Evolutionary conservation across 2,329 filamentous ascomycete species (phyloP).

Genomic region (Trichoderma sp.): DNA sequence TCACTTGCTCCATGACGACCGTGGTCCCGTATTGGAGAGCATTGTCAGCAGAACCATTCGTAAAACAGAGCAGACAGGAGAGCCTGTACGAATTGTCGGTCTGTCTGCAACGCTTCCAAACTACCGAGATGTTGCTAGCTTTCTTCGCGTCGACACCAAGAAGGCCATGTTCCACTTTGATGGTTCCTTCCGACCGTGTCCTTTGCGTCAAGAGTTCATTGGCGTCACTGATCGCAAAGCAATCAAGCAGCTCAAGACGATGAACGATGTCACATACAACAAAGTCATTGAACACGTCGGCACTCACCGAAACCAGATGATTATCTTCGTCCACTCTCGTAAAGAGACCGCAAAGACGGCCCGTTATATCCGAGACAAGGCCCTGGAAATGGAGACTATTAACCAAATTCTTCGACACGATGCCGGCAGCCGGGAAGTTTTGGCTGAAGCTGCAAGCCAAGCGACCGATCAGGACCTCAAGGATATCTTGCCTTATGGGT

Average conservation of each 20-base stretch:
- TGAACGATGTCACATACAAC: slow-evolving; percentile 98
- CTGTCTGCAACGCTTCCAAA: slow-evolving; percentile 95
- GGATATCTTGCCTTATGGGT: slow-evolving; percentile 91
- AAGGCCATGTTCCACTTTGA: slow-evolving; percentile 97
- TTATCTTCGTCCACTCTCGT: slow-evolving; percentile 96
- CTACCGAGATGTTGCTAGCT: slow-evolving; percentile 92
- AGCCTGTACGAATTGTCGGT: slow-evolving; percentile 86
- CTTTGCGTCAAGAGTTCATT: slow-evolving; percentile 93
- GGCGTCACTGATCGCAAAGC: slow-evolving; percentile 97
- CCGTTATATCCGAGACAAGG: slow-evolving; percentile 93
- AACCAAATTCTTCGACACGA: slow-evolving; percentile 92
- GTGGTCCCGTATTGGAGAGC: slow-evolving; percentile 93
- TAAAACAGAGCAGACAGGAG: slow-evolving; percentile 88
- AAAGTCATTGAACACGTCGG: slow-evolving; percentile 97
- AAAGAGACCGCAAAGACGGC: slow-evolving; percentile 99
- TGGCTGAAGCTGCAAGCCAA: slow-evolving; percentile 78
- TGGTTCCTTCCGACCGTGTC: slow-evolving; percentile 88
- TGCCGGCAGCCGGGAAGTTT: slow-evolving; percentile 83
- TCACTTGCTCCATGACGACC: slow-evolving; percentile 93
- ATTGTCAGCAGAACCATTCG: slow-evolving; percentile 94
- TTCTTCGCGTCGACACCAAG: slow-evolving; percentile 80
- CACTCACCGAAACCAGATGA: slow-evolving; percentile 91
- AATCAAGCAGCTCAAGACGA: slow-evolving; percentile 97
- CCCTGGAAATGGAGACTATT: slow-evolving; percentile 94
- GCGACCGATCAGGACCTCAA: slow-evolving; percentile 87